Base-by-base conservation (phyloP, 2,329 filamentous ascomycete species). In the Albophoma yamanashiensis region DNA sequence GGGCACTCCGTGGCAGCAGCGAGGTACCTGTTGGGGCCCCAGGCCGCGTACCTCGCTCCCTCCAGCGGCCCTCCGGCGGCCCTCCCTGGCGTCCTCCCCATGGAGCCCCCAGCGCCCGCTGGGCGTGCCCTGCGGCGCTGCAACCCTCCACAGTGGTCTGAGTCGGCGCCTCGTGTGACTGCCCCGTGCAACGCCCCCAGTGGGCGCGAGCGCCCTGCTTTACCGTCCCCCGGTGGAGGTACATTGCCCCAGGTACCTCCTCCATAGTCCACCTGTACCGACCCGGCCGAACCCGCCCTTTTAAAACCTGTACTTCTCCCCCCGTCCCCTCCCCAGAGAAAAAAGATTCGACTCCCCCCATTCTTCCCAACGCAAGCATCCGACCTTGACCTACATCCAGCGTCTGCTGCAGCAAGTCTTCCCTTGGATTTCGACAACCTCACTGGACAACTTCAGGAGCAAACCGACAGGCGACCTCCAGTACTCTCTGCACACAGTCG, bases 241-340 rank as follows among this genome's bases (percentile, higher is more conserved):
- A 62, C 62, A 57, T 58, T 52, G 58, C 55, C 47, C 57, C 56
- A 60, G 47, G 59, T 59, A 55, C 40, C 50, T 52, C 57, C 31
- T 34, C 57, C 53, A 25, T 50, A 9, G n/a, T 22, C 52, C 43
- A 27, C 58, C 47, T 60, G 65, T 67, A 68, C 65, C 65, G 64
- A 66, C 66, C 69, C 68, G 69, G 68, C 67, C 69, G 68, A 69
- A 66, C 69, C 70, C 71, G 71, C 67, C 65, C 66, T 66, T 63
- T 69, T 69, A 68, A 67, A 69, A 65, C 62, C 65, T 64, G 64
- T 65, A 61, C 59, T 61, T 64, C 63, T 61, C 64, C 66, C 64
- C 65, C 60, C 52, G 58, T 61, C 63, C 63, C 63, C 57, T 64
- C 62, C 58, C 61, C 58, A 17, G 43, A 60, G 40, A 59, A 61